A percentile compares a stretch with the other conserved stretches of the same genome.
Conservation (phyloP, 768 basidiomycete genomes). For the Lentinula aciculospora region DNA sequence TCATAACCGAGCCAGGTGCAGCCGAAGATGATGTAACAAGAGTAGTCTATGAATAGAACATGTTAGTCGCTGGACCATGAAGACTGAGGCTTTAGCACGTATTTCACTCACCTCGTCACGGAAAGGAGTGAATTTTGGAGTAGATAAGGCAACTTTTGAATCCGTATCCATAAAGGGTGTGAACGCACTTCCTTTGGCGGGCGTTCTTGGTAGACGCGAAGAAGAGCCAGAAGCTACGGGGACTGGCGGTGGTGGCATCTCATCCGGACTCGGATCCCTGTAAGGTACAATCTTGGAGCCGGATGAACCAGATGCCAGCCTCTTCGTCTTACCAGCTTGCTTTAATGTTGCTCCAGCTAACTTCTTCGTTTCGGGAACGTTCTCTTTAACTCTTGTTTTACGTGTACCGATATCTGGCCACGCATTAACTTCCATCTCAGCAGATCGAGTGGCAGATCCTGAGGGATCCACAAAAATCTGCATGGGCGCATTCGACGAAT, state of each 20-base stretch:
- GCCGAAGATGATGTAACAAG: constrained; percentile 23
- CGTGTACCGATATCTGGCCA: constrained; percentile 77
- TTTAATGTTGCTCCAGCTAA: constrained; percentile 61
- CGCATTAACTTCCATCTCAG: constrained; percentile 35
- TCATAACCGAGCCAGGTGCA: constrained; percentile 61
- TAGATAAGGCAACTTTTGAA: constrained; percentile 28
- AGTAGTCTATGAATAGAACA: constrained; percentile 18
- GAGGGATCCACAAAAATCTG: constrained; percentile 72
- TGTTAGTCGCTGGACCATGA: constrained; percentile 7
- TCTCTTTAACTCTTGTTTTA: constrained; percentile 75
- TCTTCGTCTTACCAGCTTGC: constrained; percentile 52
- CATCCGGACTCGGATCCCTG: constrained; percentile 53
- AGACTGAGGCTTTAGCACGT: constrained; percentile 8
- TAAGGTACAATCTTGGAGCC: constrained; percentile 59
- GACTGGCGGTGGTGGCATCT: constrained; percentile 35
- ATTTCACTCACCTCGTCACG: constrained; percentile 55
- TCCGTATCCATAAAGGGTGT: constrained; percentile 14
- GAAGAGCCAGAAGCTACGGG: constrained; percentile 14
- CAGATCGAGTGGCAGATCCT: constrained; percentile 41
- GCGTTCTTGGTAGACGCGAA: constrained; percentile 24
- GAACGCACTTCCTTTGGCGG: constrained; percentile 20
- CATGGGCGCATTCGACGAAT: constrained; percentile 51
- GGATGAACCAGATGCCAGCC: constrained; percentile 38
- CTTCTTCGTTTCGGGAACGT: constrained; percentile 64
- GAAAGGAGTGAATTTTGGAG: constrained; percentile 65